Conservation (phyloP, 1,139 yeast genomes). For the Magnusiomyces fungicola region DNA sequence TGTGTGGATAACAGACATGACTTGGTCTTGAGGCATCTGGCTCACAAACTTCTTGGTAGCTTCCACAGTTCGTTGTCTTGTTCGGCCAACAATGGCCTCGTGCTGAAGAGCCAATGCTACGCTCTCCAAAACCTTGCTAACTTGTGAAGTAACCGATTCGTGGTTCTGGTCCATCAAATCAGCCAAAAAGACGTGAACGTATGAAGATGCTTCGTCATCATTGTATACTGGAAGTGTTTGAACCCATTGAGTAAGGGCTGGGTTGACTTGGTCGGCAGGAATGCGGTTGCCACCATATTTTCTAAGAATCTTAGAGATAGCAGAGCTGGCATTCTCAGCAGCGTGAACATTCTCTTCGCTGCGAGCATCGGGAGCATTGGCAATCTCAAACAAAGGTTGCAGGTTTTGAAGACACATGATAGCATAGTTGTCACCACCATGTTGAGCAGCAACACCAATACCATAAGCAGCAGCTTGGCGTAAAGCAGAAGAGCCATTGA, state of each 20-base stretch:
- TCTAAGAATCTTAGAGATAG: constrained; percentile 67
- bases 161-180: constrained; percentile 68
- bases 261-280: constrained; percentile 43
- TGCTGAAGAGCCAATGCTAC: constrained; percentile 72
- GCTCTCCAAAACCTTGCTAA: constrained; percentile 61
- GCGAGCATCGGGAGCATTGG: constrained; percentile 76
- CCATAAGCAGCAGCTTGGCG: constrained; percentile 86
- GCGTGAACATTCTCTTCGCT: constrained; percentile 79
- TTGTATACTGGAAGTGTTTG: constrained; percentile 71
- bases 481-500: constrained; percentile 54
- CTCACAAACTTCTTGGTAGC: constrained; percentile 44
- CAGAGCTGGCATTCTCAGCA: constrained; percentile 76
- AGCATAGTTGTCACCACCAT: constrained; percentile 58
- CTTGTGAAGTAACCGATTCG: constrained; percentile 48
- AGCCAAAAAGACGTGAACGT: constrained; percentile 66
- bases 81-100: constrained; percentile 59
- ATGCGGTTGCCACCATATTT: constrained; percentile 40
- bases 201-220: constrained; percentile 90
- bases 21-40: constrained; percentile 51
- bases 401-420: constrained; percentile 62
- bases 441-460: constrained; percentile 80
- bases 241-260: constrained; percentile 69
- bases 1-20: constrained; percentile 54
- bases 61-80: constrained; percentile 56
- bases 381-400: constrained; percentile 67